Percentiles rank a stretch among this genome's conserved stretches.
Evolutionary conservation across 2,329 filamentous ascomycete species (phyloP).

Genomic region (Pleochaeta shiraiana): DNA sequence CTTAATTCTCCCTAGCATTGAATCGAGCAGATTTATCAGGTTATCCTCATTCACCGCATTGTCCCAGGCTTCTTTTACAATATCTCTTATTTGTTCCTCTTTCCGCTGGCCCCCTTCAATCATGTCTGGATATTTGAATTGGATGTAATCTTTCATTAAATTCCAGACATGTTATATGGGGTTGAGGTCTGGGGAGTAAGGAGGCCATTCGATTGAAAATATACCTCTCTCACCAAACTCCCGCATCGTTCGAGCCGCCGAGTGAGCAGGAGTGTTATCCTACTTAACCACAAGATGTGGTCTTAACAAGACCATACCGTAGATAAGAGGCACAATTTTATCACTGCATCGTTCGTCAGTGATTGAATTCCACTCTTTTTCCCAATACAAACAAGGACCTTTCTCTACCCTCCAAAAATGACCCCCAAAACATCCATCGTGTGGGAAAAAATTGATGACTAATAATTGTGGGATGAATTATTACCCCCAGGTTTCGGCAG

Average conservation of each 20-base stretch:
- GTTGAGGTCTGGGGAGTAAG: neutral
- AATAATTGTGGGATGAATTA: too few species aligned
- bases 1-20: too few species aligned
- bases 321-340: neutral
- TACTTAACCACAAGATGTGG: neutral
- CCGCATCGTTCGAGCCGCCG: neutral
- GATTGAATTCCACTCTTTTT: neutral
- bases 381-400: neutral
- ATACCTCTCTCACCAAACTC: neutral
- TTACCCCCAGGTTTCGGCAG: too few species aligned
- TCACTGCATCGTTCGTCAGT: neutral
- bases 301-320: too few species aligned
- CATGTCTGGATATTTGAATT: constrained; percentile 6
- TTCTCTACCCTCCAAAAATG: neutral
- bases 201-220: neutral
- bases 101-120: too few species aligned
- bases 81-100: neutral
- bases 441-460: too few species aligned
- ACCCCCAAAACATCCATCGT: neutral
- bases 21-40: too few species aligned
- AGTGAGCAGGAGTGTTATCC: neutral
- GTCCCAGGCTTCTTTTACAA: constrained; percentile 9
- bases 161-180: neutral
- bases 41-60: constrained; percentile 3
- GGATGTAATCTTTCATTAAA: neutral